phyloP scores from a whole-genome alignment of 2,329 filamentous ascomycete genomes.

The Graphium sp. region DNA sequence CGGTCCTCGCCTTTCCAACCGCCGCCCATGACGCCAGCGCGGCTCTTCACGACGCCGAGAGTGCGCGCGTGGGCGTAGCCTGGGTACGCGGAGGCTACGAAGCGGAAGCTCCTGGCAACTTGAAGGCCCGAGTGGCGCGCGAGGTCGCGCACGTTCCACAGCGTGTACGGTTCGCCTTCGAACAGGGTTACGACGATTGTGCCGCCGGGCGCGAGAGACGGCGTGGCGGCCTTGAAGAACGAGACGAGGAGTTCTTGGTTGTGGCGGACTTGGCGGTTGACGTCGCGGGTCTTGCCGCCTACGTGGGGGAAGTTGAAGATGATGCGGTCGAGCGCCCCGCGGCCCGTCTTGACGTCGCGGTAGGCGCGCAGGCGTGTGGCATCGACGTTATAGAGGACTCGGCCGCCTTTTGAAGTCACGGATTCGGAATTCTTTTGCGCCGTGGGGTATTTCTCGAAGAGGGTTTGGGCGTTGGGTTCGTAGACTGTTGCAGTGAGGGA shows the following conservation, averaged over 20 bases:
- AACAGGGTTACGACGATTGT: constrained; percentile 74
- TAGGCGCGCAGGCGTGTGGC: constrained; percentile 43
- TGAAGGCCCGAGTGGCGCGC: constrained; percentile 60
- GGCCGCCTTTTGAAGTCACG: constrained; percentile 15
- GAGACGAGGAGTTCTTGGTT: constrained; percentile 67
- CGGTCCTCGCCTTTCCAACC: constrained; percentile 24
- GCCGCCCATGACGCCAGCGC: constrained; percentile 23
- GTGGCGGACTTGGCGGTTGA: constrained; percentile 83
- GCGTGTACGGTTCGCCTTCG: constrained; percentile 82
- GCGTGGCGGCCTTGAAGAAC: constrained; percentile 43
- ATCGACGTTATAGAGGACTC: constrained; percentile 47
- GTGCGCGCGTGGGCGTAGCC: constrained; percentile 62
- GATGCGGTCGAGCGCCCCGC: constrained; percentile 46
- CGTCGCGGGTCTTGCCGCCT: constrained; percentile 78
- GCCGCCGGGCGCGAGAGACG: constrained; percentile 28
- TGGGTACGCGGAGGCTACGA: constrained; percentile 50
- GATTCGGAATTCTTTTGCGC: too few relatives aligned
- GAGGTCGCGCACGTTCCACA: constrained; percentile 88
- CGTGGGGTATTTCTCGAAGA: constrained; percentile 65
- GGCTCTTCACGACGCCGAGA: constrained; percentile 42
- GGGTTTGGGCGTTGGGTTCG: constrained; percentile 36
- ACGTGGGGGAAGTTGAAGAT: constrained; percentile 97
- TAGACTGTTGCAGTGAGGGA: constrained; percentile 54
- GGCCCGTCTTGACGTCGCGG: constrained; percentile 4
- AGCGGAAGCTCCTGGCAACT: constrained; percentile 54